Conservation (phyloP, 2,329 filamentous ascomycete genomes). For the Aureobasidium sp. region DNA sequence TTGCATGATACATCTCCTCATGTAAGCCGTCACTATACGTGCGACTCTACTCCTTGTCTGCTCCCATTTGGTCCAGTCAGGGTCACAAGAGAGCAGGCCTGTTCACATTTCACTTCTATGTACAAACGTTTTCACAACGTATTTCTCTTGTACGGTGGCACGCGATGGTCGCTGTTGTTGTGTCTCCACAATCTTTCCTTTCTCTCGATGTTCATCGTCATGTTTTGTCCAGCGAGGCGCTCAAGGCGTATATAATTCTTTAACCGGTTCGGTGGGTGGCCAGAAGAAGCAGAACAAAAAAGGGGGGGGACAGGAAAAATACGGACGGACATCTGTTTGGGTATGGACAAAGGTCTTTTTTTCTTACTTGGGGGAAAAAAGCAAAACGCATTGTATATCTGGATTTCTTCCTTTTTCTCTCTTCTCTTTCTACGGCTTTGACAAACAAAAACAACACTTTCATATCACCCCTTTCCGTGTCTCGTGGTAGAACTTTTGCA, state of each 20-base stretch:
- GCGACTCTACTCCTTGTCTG: not conserved
- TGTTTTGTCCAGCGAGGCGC: constrained; percentile 3
- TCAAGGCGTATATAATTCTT: constrained; percentile 1
- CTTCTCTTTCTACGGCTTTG: not conserved
- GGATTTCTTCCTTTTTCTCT: not conserved
- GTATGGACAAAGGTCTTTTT: not conserved
- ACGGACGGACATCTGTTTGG: not conserved
- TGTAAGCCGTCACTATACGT: not conserved
- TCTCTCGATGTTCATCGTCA: not conserved
- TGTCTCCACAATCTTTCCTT: not conserved
- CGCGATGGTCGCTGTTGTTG: not conserved
- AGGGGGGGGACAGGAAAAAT: not conserved
- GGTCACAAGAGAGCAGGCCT: not conserved
- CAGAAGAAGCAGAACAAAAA: not conserved
- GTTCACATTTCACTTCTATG: constrained; percentile 4
- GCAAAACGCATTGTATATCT: not conserved
- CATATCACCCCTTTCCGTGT: not conserved
- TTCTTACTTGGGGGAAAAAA: not conserved
- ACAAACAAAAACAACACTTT: not conserved
- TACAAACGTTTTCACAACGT: constrained; percentile 8
- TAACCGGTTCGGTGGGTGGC: not conserved
- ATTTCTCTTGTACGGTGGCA: not conserved
- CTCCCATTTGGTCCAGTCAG: not conserved
- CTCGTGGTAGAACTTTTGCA: not conserved
- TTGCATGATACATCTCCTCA: not conserved